Evolutionary conservation across 306 rosid genomes (phyloP).

Genomic region (Medicago truncatula): DNA sequence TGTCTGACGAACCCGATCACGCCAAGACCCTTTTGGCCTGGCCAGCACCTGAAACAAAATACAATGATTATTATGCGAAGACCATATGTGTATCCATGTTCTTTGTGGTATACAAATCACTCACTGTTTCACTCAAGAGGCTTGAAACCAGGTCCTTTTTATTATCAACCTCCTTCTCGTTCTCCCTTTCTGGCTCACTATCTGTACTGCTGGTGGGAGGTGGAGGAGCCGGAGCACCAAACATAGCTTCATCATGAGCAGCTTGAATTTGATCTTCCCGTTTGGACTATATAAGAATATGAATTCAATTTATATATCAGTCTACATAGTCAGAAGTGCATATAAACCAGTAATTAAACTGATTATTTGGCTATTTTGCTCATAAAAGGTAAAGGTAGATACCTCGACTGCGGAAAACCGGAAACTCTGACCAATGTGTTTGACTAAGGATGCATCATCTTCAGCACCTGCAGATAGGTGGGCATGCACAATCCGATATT

Average conservation of each 20-base stretch:
- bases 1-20: conserved; percentile 74
- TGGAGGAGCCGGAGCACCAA: conserved; percentile 60
- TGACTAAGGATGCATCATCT: conserved; percentile 78
- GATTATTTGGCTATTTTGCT: neutral
- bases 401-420: conserved; percentile 90
- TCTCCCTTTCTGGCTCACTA: conserved; percentile 64
- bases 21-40: conserved; percentile 88
- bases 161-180: conserved; percentile 50
- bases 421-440: conserved; percentile 85
- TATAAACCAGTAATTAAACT: conserved; percentile 29
- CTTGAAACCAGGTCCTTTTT: conserved; percentile 56
- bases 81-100: neutral
- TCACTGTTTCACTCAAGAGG: conserved; percentile 84
- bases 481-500: conserved; percentile 31
- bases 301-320: conserved; percentile 25
- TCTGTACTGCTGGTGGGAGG: conserved; percentile 49
- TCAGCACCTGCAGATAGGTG: conserved; percentile 72
- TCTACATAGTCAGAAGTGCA: conserved; percentile 16
- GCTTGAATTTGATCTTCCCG: conserved; percentile 79
- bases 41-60: conserved; percentile 71
- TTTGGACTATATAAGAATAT: conserved; percentile 58
- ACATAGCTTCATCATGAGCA: conserved; percentile 96
- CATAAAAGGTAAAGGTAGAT: conserved; percentile 28
- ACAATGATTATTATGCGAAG: conserved; percentile 14
- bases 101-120: conserved; percentile 16